Evolutionary conservation across 139 green algal species (phyloP).

Genomic region (Axilococcus clingmanii): DNA sequence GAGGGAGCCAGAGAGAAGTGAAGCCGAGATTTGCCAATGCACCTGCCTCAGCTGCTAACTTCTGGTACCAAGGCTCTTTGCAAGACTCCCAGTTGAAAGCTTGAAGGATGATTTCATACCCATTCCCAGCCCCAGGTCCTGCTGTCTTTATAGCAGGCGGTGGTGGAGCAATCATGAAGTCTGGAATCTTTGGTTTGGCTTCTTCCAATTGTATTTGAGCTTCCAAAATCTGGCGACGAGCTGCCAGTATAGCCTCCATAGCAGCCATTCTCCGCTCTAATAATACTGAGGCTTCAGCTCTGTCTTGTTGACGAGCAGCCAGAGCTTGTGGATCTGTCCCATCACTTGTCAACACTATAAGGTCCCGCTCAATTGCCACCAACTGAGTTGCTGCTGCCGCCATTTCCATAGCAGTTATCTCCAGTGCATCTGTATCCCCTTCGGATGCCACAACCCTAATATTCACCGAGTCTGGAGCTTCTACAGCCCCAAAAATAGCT

Average conservation of each 20-base stretch:
- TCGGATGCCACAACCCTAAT: constrained; percentile 19
- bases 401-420: constrained; percentile 80
- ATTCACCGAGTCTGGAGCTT: constrained; percentile 42
- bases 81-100: constrained; percentile 93
- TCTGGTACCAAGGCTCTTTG: constrained; percentile 53
- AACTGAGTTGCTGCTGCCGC: constrained; percentile 60
- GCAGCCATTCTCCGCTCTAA: constrained; percentile 83
- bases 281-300: constrained; percentile 62
- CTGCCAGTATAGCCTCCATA: constrained; percentile 77
- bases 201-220: constrained; percentile 32
- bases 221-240: constrained; percentile 43
- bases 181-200: constrained; percentile 12
- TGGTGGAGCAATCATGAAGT: constrained; percentile 21
- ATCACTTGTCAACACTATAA: constrained; percentile 32
- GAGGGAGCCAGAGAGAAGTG: constrained; percentile 89
- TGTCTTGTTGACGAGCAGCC: constrained; percentile 22
- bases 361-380: constrained; percentile 66
- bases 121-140: constrained; percentile 53
- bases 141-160: constrained; percentile 19
- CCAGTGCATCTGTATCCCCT: constrained; percentile 54
- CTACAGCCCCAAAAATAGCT: constrained; percentile 70
- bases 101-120: constrained; percentile 91
- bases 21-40: constrained; percentile 77
- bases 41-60: constrained; percentile 21
- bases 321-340: constrained; percentile 8